Conservation (phyloP, 768 basidiomycete genomes). For the Tricholoma matsutake region DNA sequence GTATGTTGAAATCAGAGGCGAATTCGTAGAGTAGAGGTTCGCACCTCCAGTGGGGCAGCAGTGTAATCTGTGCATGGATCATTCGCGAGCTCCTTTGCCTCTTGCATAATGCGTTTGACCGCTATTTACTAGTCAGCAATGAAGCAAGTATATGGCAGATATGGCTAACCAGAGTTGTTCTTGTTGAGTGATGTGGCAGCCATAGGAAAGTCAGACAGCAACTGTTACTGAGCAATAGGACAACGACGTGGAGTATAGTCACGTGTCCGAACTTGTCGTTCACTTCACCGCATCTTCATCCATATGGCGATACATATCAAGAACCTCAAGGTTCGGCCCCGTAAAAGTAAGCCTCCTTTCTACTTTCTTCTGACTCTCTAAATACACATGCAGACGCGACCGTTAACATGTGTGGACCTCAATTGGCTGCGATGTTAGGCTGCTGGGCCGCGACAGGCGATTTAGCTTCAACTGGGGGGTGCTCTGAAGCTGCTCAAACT, state of each 20-base stretch:
- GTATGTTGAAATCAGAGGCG: conserved; percentile 8
- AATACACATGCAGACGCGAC: conserved; percentile 33
- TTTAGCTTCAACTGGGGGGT: conserved; percentile 48
- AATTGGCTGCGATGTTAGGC: conserved; percentile 76
- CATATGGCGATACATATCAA: conserved; percentile 67
- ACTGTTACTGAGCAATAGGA: no score
- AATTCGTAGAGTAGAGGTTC: conserved; percentile 7
- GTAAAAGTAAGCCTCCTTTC: conserved; percentile 51
- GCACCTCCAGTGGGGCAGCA: conserved; percentile 77
- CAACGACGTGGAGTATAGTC: conserved; percentile 16
- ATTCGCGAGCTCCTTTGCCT: conserved; percentile 82
- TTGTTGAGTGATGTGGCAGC: conserved; percentile 60
- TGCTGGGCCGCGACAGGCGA: conserved; percentile 83
- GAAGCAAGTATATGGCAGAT: background rate
- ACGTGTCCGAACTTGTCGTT: conserved; percentile 10
- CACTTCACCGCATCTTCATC: background rate
- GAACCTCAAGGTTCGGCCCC: conserved; percentile 76
- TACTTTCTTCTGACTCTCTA: conserved; percentile 6
- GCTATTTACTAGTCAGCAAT: conserved; percentile 40
- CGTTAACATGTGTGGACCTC: conserved; percentile 58
- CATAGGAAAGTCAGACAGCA: conserved; percentile 13
- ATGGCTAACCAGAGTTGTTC: conserved; percentile 77
- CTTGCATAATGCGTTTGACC: conserved; percentile 96
- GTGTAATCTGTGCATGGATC: conserved; percentile 86
- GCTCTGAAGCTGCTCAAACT: conserved; percentile 54